Evolutionary conservation across 2,329 filamentous ascomycete genomes (phyloP).

Genomic region (Pseudogymnoascus sp.): DNA sequence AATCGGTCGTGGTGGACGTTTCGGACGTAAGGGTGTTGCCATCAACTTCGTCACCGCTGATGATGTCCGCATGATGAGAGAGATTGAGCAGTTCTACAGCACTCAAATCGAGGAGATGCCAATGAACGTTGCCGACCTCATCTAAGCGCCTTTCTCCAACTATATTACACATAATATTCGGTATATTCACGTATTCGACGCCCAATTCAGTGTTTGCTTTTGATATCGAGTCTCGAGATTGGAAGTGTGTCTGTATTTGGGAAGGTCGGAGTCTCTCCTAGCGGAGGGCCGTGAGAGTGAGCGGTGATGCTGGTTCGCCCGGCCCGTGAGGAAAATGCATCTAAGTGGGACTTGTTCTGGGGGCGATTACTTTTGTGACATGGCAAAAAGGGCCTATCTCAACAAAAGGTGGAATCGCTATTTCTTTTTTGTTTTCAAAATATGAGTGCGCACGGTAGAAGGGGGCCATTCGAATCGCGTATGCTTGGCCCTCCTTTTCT

Average conservation of each 20-base stretch:
- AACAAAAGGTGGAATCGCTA: constrained; percentile 3
- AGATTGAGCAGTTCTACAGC: constrained; percentile 99
- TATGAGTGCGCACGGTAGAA: constrained; percentile 5
- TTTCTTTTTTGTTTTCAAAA: constrained; percentile 5
- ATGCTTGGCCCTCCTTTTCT: constrained; percentile 5
- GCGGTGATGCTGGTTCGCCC: constrained; percentile 28
- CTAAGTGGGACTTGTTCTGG: constrained; percentile 1
- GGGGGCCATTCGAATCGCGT: constrained; percentile 3
- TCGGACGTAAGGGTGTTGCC: constrained; percentile 99
- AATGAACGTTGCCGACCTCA: constrained; percentile 78
- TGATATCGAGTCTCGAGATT: constrained; percentile 2
- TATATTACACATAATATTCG: constrained; percentile 6
- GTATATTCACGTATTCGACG: constrained; percentile 6
- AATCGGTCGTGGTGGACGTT: constrained; percentile 98
- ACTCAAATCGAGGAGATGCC: constrained; percentile 99
- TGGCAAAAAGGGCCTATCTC: constrained; percentile 2
- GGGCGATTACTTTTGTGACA: neutral
- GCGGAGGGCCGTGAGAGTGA: constrained; percentile 27
- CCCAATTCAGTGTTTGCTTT: constrained; percentile 2
- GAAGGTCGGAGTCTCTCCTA: constrained; percentile 10
- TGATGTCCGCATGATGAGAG: constrained; percentile 98
- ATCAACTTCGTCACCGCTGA: constrained; percentile 99
- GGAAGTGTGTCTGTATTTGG: neutral
- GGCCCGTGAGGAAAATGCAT: constrained; percentile 22
- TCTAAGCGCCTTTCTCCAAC: constrained; percentile 40